Evolutionary conservation across 2,329 filamentous ascomycete species (phyloP).

Genomic region (Cladosporium phlei): DNA sequence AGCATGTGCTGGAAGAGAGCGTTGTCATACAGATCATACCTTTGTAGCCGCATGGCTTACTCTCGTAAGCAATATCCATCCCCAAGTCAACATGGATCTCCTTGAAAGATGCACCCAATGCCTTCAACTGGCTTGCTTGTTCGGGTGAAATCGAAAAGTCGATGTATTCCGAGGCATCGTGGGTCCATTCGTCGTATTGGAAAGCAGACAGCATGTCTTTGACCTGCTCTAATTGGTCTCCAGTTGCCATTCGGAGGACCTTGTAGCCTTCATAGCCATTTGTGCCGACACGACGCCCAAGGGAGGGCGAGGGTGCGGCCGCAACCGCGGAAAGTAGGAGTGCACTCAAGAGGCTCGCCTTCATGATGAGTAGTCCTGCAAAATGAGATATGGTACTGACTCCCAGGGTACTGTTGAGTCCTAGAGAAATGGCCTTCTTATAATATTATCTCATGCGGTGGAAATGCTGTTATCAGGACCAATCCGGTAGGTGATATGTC

Average conservation of each 20-base stretch:
- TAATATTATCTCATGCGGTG: no score
- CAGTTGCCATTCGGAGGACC: conserved; percentile 22
- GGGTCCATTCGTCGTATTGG: conserved; percentile 26
- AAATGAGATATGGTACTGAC: no score
- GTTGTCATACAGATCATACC: neutral
- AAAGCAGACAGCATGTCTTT: conserved; percentile 32
- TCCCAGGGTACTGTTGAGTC: no score
- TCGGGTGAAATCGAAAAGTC: conserved; percentile 13
- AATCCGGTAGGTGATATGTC: no score
- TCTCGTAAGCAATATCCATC: conserved; percentile 32
- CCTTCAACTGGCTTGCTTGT: conserved; percentile 25
- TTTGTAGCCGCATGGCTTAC: conserved; percentile 8
- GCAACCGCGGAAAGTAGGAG: neutral
- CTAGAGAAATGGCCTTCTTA: no score
- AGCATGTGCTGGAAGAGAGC: neutral
- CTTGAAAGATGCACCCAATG: conserved; percentile 29
- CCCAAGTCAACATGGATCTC: conserved; percentile 44
- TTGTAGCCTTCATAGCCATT: conserved; percentile 37
- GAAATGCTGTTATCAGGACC: no score
- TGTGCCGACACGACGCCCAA: neutral
- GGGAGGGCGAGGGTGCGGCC: neutral
- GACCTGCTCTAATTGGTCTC: conserved; percentile 18
- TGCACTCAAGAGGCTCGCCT: neutral
- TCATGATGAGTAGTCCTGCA: neutral
- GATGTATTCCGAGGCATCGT: conserved; percentile 29